Evolutionary conservation across 805 yeast genomes (phyloP), one percentile per base, ranked within the genome.

Genomic region (Candida jianshihensis): DNA sequence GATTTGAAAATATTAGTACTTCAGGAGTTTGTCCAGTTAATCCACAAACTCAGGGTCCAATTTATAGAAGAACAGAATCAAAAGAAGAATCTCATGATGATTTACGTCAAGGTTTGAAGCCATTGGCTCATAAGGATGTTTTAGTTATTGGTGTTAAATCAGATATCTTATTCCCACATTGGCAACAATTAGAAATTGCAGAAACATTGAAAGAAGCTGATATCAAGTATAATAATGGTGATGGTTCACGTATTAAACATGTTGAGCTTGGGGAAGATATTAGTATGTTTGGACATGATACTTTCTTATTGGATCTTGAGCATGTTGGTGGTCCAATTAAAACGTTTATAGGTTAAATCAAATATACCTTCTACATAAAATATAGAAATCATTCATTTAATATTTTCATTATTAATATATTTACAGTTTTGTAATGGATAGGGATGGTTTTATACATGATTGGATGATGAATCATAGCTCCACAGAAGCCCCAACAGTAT

Each of bases 81-180:
- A 63, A 64, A 1, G 81, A 78, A 36, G 81, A 78, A 40, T 66
- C 81, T 2, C 60, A 64, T 16, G 53, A 60, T 5, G 96, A 89
- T 54, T 64, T 89, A 28, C 59, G 66, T 17, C 59, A 64, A 15
- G 97, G 97, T 3, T 62, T 89, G 66, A 49, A 54, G 21, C 72
- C 73, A 19, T 63, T 89, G 38, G 67, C 81, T 2, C 67, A 78
- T 44, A 75, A 78, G 41, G 78, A 82, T 24, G 69, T 84, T 4
- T 64, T 89, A 38, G 85, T 89, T 4, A 71, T 89, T 35, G 97
- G 97, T 10, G 96, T 88, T n/a, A 92, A 85, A 53, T 81, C 92
- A 1, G 97, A 89, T 56, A 83, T 84, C 28, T 67, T 89, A 35
- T 89, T 89, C 66, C 97, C 97, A 1, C 85, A 81, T 26, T 86